phyloP scores from a whole-genome alignment of 2,329 filamentous ascomycete genomes.

The Colletotrichum falcatum region DNA sequence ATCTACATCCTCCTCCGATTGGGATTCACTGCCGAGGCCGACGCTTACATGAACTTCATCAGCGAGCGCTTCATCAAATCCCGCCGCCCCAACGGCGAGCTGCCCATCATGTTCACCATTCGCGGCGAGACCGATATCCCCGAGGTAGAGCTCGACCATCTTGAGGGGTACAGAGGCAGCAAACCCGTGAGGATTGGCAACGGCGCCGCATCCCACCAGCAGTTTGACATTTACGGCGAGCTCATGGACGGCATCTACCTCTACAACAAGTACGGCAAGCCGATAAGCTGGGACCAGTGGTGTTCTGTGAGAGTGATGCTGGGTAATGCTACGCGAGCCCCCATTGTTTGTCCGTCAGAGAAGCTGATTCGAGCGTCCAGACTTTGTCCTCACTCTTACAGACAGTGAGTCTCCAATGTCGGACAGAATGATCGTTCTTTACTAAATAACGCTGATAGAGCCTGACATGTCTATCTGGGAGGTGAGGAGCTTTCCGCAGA shows the following conservation, averaged over 20 bases:
- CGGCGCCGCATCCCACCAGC: constrained; percentile 79
- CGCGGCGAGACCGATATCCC: constrained; percentile 80
- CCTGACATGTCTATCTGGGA: constrained; percentile 90
- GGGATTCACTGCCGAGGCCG: constrained; percentile 80
- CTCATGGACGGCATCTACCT: constrained; percentile 82
- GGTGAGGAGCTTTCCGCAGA: constrained; percentile 79
- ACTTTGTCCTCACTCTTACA: constrained; percentile 77
- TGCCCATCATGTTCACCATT: constrained; percentile 88
- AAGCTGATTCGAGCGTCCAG: constrained; percentile 48
- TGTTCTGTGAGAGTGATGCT: constrained; percentile 75
- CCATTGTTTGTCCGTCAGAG: neutral
- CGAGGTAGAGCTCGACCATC: constrained; percentile 74
- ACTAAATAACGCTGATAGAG: constrained; percentile 52
- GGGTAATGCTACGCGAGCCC: constrained; percentile 50
- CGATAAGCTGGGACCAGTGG: constrained; percentile 82
- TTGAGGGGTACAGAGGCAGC: constrained; percentile 79
- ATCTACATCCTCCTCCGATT: constrained; percentile 82
- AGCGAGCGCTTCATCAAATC: constrained; percentile 76
- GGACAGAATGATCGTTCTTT: neutral
- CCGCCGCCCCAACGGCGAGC: constrained; percentile 67
- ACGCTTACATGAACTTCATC: constrained; percentile 84
- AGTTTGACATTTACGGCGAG: constrained; percentile 85
- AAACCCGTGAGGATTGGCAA: constrained; percentile 82
- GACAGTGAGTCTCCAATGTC: constrained; percentile 55
- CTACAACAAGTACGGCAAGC: constrained; percentile 84